Conservation (phyloP, 148 eudicot species). For the Diospyros lotus region DNA sequence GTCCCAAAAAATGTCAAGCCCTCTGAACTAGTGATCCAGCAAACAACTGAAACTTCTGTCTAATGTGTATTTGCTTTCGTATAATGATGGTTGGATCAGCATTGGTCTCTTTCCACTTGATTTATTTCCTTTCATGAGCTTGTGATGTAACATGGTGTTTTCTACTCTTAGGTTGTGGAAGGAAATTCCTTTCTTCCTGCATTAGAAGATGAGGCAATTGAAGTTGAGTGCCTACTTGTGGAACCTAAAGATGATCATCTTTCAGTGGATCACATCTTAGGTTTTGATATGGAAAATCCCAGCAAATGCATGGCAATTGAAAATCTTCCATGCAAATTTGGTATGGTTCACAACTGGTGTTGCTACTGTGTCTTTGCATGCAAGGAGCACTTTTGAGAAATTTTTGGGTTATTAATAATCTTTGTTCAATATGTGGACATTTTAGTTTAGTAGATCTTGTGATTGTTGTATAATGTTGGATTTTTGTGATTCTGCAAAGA, state of each 20-base stretch:
- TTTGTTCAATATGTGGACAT: constrained; percentile 1
- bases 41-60: too few relatives aligned
- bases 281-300: constrained; percentile 31
- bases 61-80: too few relatives aligned
- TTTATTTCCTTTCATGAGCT: background rate
- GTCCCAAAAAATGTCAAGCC: too few relatives aligned
- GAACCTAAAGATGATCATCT: constrained; percentile 32
- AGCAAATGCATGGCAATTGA: constrained; percentile 15
- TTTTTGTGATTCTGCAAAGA: too few relatives aligned
- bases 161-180: constrained; percentile 25
- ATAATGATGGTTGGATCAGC: background rate
- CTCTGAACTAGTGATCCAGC: too few relatives aligned
- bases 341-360: constrained; percentile 5
- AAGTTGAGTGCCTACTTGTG: constrained; percentile 28
- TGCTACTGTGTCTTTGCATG: background rate
- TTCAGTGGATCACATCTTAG: constrained; percentile 34
- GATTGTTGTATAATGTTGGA: too few relatives aligned
- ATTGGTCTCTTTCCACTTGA: background rate
- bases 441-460: constrained; percentile 20
- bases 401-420: background rate
- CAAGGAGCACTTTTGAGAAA: too few relatives aligned
- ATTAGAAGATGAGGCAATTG: constrained; percentile 31
- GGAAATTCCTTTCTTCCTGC: constrained; percentile 26
- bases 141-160: constrained; percentile 1
- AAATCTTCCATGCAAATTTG: constrained; percentile 17